Conservation (phyloP, 495 filamentous ascomycete species). For the Umbilicaria muhlenbergii region DNA sequence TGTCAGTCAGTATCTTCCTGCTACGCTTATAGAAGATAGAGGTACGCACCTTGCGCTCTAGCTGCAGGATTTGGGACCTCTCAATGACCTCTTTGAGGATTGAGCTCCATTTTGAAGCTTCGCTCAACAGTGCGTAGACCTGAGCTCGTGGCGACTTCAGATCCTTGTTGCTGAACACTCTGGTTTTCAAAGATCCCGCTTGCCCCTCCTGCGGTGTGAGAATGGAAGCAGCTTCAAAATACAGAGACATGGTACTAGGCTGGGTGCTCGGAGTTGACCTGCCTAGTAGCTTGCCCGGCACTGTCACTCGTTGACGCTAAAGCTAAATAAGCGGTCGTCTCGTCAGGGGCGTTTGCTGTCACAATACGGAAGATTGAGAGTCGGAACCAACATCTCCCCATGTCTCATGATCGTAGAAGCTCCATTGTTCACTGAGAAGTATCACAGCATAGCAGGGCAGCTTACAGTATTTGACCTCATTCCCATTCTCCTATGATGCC, state of each 20-base stretch:
- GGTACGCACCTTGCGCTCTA: slow-evolving; percentile 64
- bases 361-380: neutral
- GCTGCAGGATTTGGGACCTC: slow-evolving; percentile 45
- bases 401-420: neutral
- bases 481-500: too few species aligned
- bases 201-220: slow-evolving; percentile 43
- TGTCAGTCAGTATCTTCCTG: slow-evolving; percentile 25
- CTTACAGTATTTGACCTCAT: too few species aligned
- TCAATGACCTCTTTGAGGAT: slow-evolving; percentile 79
- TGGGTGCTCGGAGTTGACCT: neutral
- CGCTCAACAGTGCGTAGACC: slow-evolving; percentile 69
- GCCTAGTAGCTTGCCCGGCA: neutral
- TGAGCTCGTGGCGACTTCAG: slow-evolving; percentile 65
- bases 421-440: too few species aligned
- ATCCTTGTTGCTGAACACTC: slow-evolving; percentile 54
- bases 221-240: slow-evolving; percentile 72
- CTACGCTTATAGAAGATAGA: neutral
- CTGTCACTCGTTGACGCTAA: neutral
- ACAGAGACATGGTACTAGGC: slow-evolving; percentile 60
- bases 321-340: neutral
- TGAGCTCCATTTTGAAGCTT: slow-evolving; percentile 79
- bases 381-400: neutral
- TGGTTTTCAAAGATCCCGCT: slow-evolving; percentile 66
- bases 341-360: neutral
- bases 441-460: too few species aligned